Base-by-base conservation (phyloP, 176 grass and related monocot genomes). In the Triticum turgidum region DNA sequence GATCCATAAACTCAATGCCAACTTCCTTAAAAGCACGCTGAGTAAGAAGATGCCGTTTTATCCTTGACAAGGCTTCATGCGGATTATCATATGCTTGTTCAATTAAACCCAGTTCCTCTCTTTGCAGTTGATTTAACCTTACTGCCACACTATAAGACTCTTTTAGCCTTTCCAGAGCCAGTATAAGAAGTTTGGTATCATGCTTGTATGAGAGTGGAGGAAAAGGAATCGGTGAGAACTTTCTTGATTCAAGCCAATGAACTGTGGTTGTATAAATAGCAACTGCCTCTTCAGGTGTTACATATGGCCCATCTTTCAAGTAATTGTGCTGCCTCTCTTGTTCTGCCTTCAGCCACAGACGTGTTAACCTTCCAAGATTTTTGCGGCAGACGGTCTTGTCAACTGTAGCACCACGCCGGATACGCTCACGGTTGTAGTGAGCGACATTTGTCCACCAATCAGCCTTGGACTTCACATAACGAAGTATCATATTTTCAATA, bases 371-470 rank as follows among this genome's bases (percentile, higher is more conserved):
- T 96, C 93, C 96, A 64, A 98, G 82, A 86, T 98, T 98, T 84
- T 98, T 98, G 35, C 96, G 85, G 76, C 96, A 98, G 35, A 98
- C 96, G 30, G 96, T 98, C 82, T 98, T 98, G 85, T 98, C 96
- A 47, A 98, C 96, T 71, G 96, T 98, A 47, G 96, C 96, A 92
- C 93, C 96, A 71, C 96, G 91, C 81, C 96, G 92, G 42, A 98
- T 98, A 85, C 96, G 93, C 74, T 98, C 93, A 63, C 96, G 96
- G 35, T 96, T 98, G 86, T 98, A 98, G 70, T 98, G 96, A 82
- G 96, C 96, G 69, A 98, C 96, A 88, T 98, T 98, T 14, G 96
- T 98, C 96, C 96, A 98, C 93, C 96, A 98, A 85, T 98, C 96
- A 70, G 96, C 96, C 73, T 98, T 98, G 7, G 96, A 98, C 79